A percentile compares a stretch with the other conserved stretches of the same genome.
These are phyloP conservation scores for Brassica hybrid DNA, from an alignment of 441 rosid genomes.

Conservation along the genomic window DNA sequence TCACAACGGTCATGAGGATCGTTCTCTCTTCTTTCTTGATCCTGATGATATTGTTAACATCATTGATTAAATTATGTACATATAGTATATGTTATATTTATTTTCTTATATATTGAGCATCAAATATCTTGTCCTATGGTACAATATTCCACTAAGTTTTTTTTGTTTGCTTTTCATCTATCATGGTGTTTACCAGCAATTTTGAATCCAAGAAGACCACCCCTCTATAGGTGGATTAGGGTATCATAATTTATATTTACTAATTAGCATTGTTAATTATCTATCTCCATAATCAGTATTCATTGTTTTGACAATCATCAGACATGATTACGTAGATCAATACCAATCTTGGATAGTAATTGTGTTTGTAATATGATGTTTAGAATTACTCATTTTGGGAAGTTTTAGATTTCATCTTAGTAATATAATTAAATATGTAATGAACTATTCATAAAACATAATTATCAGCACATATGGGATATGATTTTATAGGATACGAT, in stretches of 20 bases:
- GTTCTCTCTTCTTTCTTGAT: not conserved
- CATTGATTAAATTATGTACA: not conserved
- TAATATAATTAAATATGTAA: not conserved
- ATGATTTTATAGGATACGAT: not conserved
- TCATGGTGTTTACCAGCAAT: not conserved
- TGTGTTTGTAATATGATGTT: not conserved
- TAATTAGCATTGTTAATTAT: not conserved
- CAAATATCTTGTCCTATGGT: not conserved
- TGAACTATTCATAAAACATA: not conserved
- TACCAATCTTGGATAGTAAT: not conserved
- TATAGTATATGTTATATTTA: not conserved
- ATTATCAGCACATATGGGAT: not conserved
- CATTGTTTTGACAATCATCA: not conserved
- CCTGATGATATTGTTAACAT: not conserved
- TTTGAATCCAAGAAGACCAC: not conserved
- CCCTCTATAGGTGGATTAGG: not conserved
- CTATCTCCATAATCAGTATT: not conserved
- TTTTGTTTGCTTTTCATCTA: not conserved
- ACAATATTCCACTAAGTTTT: not conserved
- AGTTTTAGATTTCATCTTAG: not conserved
- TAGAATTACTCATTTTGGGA: no score
- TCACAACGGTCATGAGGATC: constrained; percentile 7
- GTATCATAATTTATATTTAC: not conserved
- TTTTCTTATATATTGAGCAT: not conserved
- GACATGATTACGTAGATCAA: not conserved